These are phyloP conservation scores for Chrysosporium queenslandicum DNA, from an alignment of 2,329 filamentous ascomycete species.

Conservation along the genomic window DNA sequence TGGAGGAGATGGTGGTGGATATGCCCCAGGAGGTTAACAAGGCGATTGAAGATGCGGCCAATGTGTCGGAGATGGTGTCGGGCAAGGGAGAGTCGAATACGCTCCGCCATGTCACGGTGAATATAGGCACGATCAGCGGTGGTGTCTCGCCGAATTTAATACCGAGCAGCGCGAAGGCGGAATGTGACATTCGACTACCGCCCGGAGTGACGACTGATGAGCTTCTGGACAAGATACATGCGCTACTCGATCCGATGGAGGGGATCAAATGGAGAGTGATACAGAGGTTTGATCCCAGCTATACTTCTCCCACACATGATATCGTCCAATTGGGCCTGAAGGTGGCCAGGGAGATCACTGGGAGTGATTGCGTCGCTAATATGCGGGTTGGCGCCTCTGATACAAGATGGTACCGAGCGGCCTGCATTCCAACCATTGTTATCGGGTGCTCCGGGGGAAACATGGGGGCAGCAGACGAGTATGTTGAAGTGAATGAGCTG, in stretches of 20 bases:
- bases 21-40: constrained; percentile 7
- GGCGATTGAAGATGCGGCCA: constrained; percentile 8
- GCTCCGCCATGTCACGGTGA: constrained; percentile 12
- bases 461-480: constrained; percentile 16
- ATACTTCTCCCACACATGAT: constrained; percentile 13
- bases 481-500: constrained; percentile 13
- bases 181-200: constrained; percentile 15
- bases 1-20: constrained; percentile 8
- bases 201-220: constrained; percentile 7
- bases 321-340: constrained; percentile 9
- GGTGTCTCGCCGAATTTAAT: constrained; percentile 15
- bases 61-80: constrained; percentile 11
- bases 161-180: constrained; percentile 8
- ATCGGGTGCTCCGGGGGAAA: constrained; percentile 13
- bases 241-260: constrained; percentile 11
- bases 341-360: constrained; percentile 9
- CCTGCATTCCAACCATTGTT: constrained; percentile 13
- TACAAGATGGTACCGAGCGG: constrained; percentile 12
- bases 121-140: constrained; percentile 13
- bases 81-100: constrained; percentile 11
- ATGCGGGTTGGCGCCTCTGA: constrained; percentile 15
- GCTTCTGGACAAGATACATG: constrained; percentile 1
- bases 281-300: constrained; percentile 11
- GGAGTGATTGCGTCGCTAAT: constrained; percentile 3
- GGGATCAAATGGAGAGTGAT: constrained; percentile 11